phyloP scores from a whole-genome alignment of 257 asterid species.

The Orobanche coerulescens region DNA sequence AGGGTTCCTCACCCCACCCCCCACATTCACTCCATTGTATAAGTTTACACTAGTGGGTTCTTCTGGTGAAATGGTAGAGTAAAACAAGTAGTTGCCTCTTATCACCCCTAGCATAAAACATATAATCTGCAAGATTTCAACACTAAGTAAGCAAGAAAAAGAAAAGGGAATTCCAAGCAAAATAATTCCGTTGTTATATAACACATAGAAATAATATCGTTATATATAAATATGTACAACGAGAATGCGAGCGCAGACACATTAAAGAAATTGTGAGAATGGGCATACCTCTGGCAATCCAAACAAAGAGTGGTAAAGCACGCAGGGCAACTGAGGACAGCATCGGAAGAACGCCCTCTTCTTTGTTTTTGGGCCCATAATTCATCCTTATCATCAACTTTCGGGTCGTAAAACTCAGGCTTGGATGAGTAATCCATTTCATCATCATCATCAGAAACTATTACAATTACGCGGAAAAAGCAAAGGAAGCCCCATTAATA shows the following conservation, averaged over 20 bases:
- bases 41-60: no score
- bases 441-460: slow-evolving; percentile 89
- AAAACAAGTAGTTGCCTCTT: no score
- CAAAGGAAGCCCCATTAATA: background rate
- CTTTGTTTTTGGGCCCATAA: slow-evolving; percentile 67
- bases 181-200: no score
- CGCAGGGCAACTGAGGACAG: slow-evolving; percentile 92
- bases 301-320: slow-evolving; percentile 86
- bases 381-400: slow-evolving; percentile 66
- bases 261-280: background rate
- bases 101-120: no score
- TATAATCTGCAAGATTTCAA: no score
- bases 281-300: slow-evolving; percentile 74
- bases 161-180: no score
- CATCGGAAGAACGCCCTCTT: slow-evolving; percentile 63
- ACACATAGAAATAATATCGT: background rate
- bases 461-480: no score
- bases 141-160: no score
- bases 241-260: no score
- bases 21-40: no score
- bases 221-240: no score
- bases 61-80: no score
- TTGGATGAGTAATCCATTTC: slow-evolving; percentile 76
- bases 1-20: background rate
- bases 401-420: slow-evolving; percentile 76